Evolutionary conservation across 768 basidiomycete genomes (phyloP).

Genomic region (Psilocybe tampanensis): DNA sequence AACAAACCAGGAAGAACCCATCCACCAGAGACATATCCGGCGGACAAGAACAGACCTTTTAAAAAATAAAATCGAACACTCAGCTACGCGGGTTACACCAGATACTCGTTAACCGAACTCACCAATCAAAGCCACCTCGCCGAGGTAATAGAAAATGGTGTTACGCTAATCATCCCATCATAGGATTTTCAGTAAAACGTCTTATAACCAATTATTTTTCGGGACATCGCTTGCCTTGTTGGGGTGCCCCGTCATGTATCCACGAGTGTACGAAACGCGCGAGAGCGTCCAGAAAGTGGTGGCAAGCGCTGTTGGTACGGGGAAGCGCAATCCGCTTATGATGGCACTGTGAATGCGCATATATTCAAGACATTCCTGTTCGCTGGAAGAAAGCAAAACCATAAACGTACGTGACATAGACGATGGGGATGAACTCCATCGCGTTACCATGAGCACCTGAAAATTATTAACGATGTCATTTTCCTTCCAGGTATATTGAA

Average conservation of each 20-base stretch:
- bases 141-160: neutral
- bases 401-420: conserved; percentile 43
- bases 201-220: neutral
- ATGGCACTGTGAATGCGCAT: conserved; percentile 33
- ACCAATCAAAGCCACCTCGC: neutral
- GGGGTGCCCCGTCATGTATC: conserved; percentile 47
- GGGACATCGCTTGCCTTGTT: conserved; percentile 31
- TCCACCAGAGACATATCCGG: neutral
- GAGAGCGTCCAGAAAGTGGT: conserved; percentile 41
- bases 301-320: conserved; percentile 38
- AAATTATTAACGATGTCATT: neutral
- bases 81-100: neutral
- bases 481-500: neutral
- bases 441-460: conserved; percentile 74
- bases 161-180: neutral
- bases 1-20: neutral
- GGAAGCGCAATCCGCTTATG: conserved; percentile 42
- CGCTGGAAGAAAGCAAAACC: neutral
- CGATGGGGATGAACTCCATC: conserved; percentile 48
- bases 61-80: neutral
- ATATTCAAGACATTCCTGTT: neutral
- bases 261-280: conserved; percentile 46
- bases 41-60: neutral
- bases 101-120: neutral
- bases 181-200: neutral